phyloP scores from a whole-genome alignment of 192 early-diverging fungal species.

The Coemansia sp. region DNA sequence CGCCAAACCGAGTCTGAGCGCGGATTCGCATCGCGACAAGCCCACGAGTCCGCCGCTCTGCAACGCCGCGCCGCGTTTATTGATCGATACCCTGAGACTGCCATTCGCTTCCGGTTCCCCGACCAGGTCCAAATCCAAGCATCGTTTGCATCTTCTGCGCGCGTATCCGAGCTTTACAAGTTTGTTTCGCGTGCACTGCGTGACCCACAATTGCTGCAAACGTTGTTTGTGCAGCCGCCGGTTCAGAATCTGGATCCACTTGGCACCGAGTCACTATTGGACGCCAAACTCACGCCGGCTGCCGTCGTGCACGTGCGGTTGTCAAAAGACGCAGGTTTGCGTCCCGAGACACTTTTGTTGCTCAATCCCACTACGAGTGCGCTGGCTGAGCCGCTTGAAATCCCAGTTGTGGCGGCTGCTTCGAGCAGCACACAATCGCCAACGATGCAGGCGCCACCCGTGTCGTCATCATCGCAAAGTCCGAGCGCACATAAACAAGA shows the following conservation, averaged over 20 bases:
- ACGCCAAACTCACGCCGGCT: conserved; percentile 38
- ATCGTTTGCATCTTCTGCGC: conserved; percentile 67
- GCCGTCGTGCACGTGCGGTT: conserved; percentile 47
- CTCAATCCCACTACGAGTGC: conserved; percentile 15
- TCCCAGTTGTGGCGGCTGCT: not conserved
- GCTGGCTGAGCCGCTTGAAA: conserved; percentile 16
- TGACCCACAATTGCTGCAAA: conserved; percentile 9
- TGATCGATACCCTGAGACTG: conserved; percentile 46
- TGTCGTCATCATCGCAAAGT: conserved; percentile 3
- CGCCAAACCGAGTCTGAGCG: conserved; percentile 62
- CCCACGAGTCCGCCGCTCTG: conserved; percentile 71
- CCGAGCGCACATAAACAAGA: not conserved
- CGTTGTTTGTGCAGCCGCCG: conserved; percentile 40
- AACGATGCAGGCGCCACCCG: not conserved
- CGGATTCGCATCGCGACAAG: conserved; percentile 75
- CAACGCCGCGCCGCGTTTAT: conserved; percentile 34
- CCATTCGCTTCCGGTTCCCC: conserved; percentile 82
- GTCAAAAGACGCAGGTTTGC: not conserved
- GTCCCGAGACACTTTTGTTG: conserved; percentile 14
- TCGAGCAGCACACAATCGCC: not conserved
- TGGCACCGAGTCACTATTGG: conserved; percentile 14
- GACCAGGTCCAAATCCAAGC: conserved; percentile 75
- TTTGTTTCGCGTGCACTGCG: conserved; percentile 21
- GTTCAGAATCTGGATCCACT: conserved; percentile 17
- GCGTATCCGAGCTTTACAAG: conserved; percentile 28